Base-by-base conservation (phyloP, 805 yeast genomes). In the Wickerhamiella kazuoi region DNA sequence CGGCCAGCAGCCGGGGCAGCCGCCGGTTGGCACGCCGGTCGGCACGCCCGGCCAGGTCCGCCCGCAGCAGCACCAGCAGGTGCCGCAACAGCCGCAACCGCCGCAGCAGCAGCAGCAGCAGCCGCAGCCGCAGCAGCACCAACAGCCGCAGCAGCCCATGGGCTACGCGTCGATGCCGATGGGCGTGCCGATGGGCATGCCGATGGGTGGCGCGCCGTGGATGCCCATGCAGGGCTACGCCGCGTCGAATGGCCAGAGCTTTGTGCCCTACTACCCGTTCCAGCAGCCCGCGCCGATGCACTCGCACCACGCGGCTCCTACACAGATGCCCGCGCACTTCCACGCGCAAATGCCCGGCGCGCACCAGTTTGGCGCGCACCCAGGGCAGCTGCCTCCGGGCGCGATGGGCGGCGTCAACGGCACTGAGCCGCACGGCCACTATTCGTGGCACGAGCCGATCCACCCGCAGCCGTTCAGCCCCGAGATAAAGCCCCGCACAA, bases 401-500 rank as follows among this genome's bases (percentile, higher is more conserved):
- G 15, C 15, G 6, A 29, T n/a, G 17, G 32, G 17, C 15, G 17
- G 17, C 32, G 14, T 29, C 14, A 15, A 8, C 7, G 17, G 7
- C 14, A 8, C 15, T 29, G 32, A 14, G 17, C 32, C 32, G 8
- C 17, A 16, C 15, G 15, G 17, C 15, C 17, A 16, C 15, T 16
- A 8, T 14, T 6, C 32, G 6, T 16, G 32, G 32, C 32, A 29
- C 17, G 32, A 29, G 32, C 15, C 17, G 17, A 14, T 29, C 32
- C 26, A 23, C 26, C 26, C 26, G 9, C 26, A 23, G 11, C 26
- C 26, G 15, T 31, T 39, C 37, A 21, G 42, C 21, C 51, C 46
- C 28, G 51, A 48, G 20, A 44, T 71, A 44, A 68, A 74, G 49
- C 61, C 76, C 35, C 62, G 86, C 38, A 78, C 84, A 2, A 63